These are phyloP conservation scores for Tetrapyrgos nigripes DNA, from an alignment of 1,284 basidiomycete species.

Conservation along the genomic window DNA sequence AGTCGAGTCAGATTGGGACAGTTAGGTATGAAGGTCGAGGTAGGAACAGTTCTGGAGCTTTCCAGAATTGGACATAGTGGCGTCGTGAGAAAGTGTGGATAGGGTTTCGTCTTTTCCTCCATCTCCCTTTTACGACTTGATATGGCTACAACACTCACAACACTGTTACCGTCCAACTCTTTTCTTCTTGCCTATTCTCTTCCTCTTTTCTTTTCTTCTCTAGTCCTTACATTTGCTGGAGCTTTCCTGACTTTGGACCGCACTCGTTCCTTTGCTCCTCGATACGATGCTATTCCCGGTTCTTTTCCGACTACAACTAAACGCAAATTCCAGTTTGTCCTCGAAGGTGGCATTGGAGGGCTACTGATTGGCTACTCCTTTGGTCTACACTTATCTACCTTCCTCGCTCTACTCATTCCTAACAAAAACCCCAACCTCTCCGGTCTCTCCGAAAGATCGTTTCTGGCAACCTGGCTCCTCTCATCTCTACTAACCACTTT, in stretches of 20 bases:
- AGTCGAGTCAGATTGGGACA: too few relatives aligned
- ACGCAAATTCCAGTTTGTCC: conserved; percentile 33
- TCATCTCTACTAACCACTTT: conserved; percentile 51
- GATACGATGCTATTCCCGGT: conserved; percentile 46
- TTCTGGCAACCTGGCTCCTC: conserved; percentile 65
- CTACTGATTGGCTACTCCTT: conserved; percentile 62
- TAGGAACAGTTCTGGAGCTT: too few relatives aligned
- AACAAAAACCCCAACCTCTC: conserved; percentile 39
- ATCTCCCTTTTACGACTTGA: background rate
- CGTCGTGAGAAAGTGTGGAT: too few relatives aligned
- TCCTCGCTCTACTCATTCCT: conserved; percentile 62
- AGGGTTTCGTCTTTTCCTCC: background rate
- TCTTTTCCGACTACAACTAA: conserved; percentile 41
- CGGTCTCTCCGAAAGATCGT: conserved; percentile 51
- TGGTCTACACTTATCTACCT: conserved; percentile 65
- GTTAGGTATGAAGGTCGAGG: too few relatives aligned
- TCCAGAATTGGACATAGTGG: too few relatives aligned
- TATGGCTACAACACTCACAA: background rate
- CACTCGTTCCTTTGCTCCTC: conserved; percentile 61
- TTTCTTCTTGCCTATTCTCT: conserved; percentile 60
- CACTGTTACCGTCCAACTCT: conserved; percentile 35
- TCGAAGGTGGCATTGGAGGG: conserved; percentile 71
- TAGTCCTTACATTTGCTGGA: conserved; percentile 63
- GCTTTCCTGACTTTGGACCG: conserved; percentile 74
- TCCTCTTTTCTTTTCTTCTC: conserved; percentile 57